These are phyloP conservation scores for Pythium dissotocum DNA, from an alignment of 352 stramenopile species.

Conservation along the genomic window DNA sequence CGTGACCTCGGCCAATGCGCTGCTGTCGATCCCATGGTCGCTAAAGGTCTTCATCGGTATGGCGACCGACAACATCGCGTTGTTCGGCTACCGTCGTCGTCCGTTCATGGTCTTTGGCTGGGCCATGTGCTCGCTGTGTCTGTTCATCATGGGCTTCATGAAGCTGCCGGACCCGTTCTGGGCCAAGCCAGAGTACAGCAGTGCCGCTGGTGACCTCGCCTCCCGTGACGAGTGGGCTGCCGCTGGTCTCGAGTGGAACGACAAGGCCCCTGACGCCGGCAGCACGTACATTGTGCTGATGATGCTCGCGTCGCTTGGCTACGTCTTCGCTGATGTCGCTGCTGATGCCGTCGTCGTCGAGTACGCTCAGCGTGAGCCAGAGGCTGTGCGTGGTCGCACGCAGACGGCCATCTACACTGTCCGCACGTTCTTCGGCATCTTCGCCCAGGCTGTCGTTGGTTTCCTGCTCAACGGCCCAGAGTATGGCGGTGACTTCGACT, in stretches of 20 bases:
- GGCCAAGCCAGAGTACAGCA: slow-evolving; percentile 10
- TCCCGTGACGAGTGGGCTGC: slow-evolving; percentile 2
- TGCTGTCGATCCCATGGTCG: slow-evolving; percentile 38
- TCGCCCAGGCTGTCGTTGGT: slow-evolving; percentile 24
- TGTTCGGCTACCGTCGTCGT: slow-evolving; percentile 40
- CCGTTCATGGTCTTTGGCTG: slow-evolving; percentile 43
- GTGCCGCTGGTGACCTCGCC: background rate
- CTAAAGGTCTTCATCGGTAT: slow-evolving; percentile 43
- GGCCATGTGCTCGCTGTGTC: slow-evolving; percentile 21
- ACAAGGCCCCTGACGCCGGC: slow-evolving; percentile 25
- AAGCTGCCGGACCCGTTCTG: slow-evolving; percentile 29
- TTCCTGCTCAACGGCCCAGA: slow-evolving; percentile 30
- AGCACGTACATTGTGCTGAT: slow-evolving; percentile 34
- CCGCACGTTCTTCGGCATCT: slow-evolving; percentile 28
- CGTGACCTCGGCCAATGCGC: slow-evolving; percentile 28
- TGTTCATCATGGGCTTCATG: slow-evolving; percentile 35
- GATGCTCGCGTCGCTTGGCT: slow-evolving; percentile 35
- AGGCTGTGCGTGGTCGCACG: slow-evolving; percentile 21
- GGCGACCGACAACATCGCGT: slow-evolving; percentile 36
- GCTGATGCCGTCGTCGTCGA: slow-evolving; percentile 36
- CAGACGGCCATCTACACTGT: slow-evolving; percentile 27
- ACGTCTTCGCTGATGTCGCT: slow-evolving; percentile 37
- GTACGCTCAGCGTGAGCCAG: slow-evolving; percentile 26
- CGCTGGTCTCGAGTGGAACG: slow-evolving; percentile 18
- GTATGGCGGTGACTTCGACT: slow-evolving; percentile 34